Conservation (phyloP, 148 eudicot genomes). For the Pharnaceum exiguum region DNA sequence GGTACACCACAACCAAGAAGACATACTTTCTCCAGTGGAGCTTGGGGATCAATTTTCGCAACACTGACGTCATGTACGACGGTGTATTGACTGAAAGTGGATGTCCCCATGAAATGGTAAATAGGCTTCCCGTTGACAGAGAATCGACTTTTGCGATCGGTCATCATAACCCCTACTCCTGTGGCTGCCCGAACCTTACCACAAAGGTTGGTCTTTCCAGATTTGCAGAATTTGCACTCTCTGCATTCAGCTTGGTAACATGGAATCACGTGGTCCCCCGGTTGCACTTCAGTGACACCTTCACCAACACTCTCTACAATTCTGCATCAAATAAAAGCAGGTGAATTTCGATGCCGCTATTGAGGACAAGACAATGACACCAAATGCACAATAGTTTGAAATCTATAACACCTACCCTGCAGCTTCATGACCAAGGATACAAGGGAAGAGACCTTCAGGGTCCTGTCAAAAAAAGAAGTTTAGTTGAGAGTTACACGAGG, state of each 20-base stretch:
- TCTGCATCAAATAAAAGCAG: constrained; percentile 32
- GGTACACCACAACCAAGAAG: constrained; percentile 99
- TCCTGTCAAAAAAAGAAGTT: constrained; percentile 41
- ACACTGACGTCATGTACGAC: constrained; percentile 99
- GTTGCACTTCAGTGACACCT: constrained; percentile 93
- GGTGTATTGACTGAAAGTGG: constrained; percentile 97
- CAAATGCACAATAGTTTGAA: not conserved
- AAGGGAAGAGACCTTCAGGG: constrained; percentile 99
- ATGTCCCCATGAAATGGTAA: constrained; percentile 99
- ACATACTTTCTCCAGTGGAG: constrained; percentile 97
- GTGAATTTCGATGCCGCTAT: not conserved
- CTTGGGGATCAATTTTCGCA: constrained; percentile 89
- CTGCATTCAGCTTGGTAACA: constrained; percentile 98
- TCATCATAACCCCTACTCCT: constrained; percentile 98
- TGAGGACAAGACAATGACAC: not conserved
- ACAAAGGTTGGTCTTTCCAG: constrained; percentile 98
- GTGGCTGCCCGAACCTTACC: constrained; percentile 94
- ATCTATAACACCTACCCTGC: constrained; percentile 66
- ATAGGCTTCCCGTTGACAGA: constrained; percentile 83
- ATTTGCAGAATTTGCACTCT: constrained; percentile 97
- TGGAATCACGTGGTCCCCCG: constrained; percentile 98
- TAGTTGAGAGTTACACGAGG: not conserved
- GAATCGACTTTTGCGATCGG: constrained; percentile 88
- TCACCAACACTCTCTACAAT: constrained; percentile 98
- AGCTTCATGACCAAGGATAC: constrained; percentile 99